These are phyloP conservation scores for Geranium rotundifolium DNA, from an alignment of 345 rosid genomes.

Conservation along the genomic window DNA sequence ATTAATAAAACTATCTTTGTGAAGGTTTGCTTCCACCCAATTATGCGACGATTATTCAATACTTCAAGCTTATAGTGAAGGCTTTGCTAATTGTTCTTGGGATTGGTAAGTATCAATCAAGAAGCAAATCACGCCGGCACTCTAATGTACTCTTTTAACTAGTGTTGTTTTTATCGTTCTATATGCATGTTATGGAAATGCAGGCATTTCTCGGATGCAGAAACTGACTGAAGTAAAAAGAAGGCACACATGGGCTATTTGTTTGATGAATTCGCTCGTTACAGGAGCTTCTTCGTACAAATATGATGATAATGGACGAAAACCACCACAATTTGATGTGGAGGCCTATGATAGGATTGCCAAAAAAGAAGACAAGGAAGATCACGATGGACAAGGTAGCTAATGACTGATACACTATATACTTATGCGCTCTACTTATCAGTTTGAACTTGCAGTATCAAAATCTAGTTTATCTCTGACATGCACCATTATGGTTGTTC, in stretches of 20 bases:
- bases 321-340: constrained; percentile 1
- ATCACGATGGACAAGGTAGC: neutral
- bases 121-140: neutral
- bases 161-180: neutral
- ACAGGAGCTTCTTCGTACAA: constrained; percentile 3
- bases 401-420: too few species aligned
- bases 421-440: too few species aligned
- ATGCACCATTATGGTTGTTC: too few species aligned
- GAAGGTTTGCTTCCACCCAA: neutral
- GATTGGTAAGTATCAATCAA: neutral
- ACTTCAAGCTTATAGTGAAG: neutral
- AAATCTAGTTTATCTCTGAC: too few species aligned
- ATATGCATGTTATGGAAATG: neutral
- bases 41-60: neutral
- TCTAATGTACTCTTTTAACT: too few species aligned
- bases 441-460: too few species aligned
- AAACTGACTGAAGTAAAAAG: constrained; percentile 22
- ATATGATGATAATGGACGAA: constrained; percentile 14
- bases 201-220: constrained; percentile 24
- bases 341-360: neutral
- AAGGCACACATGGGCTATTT: constrained; percentile 34
- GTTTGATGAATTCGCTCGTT: constrained; percentile 29
- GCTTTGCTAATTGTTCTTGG: neutral
- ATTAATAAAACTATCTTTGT: neutral
- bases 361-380: too few species aligned